Percentiles rank a stretch among this genome's conserved stretches.
Evolutionary conservation across 169 alveolate genomes (phyloP).

Genomic region (Theileria parva): DNA sequence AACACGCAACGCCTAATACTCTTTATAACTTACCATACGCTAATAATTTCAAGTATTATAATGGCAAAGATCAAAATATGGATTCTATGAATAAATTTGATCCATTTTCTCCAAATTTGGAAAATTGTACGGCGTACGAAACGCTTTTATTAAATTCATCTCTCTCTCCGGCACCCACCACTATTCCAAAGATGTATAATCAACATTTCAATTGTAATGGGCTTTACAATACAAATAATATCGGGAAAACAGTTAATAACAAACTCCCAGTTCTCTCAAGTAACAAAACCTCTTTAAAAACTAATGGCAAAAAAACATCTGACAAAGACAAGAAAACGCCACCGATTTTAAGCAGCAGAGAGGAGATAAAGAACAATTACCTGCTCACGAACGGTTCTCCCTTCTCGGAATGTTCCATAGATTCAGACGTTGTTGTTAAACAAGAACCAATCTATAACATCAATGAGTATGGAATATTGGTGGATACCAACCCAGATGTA

Average conservation of each 20-base stretch:
- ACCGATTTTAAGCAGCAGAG: background rate
- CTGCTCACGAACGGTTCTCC: background rate
- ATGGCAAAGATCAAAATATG: background rate
- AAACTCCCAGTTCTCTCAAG: background rate
- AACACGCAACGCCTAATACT: background rate
- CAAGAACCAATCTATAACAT: background rate
- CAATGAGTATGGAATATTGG: background rate
- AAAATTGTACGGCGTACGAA: background rate
- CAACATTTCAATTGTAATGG: background rate
- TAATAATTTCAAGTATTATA: background rate
- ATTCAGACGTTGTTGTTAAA: background rate
- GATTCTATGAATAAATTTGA: background rate
- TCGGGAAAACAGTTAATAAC: background rate
- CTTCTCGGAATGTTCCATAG: background rate
- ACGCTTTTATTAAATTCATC: background rate
- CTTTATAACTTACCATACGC: background rate
- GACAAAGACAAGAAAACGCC: background rate
- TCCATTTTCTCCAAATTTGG: background rate
- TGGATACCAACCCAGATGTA: background rate
- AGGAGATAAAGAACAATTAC: conserved; percentile 5
- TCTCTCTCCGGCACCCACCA: background rate
- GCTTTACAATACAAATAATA: background rate
- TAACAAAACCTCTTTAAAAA: background rate
- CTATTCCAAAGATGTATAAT: background rate
- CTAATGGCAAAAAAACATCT: background rate